A percentile compares a stretch with the other conserved stretches of the same genome.
These are phyloP conservation scores for sunflower (Helianthus annuus) DNA, from an alignment of 129 eudicot genomes.

Conservation along the genomic window HanXRQr2.0-SUNRISE NC_035446.2:137792351-137792850, in stretches of 20 bases:
- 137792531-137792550: slow-evolving; percentile 60
- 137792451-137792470: slow-evolving; percentile 69
- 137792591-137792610: slow-evolving; percentile 81
- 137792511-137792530: slow-evolving; percentile 77
- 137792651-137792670: slow-evolving; percentile 50
- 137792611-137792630: slow-evolving; percentile 97
- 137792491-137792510: slow-evolving; percentile 62
- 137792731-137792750: slow-evolving; percentile 56
- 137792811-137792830: slow-evolving; percentile 58
- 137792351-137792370: slow-evolving; percentile 58
- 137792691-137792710: slow-evolving; percentile 62
- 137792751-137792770: slow-evolving; percentile 75
- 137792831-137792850: slow-evolving; percentile 58
- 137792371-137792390: slow-evolving; percentile 55
- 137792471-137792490: slow-evolving; percentile 82
- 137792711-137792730: slow-evolving; percentile 64
- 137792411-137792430: slow-evolving; percentile 52
- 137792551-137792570: slow-evolving; percentile 67
- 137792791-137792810: slow-evolving; percentile 80
- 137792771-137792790: slow-evolving; percentile 66
- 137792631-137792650: slow-evolving; percentile 59
- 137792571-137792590: slow-evolving; percentile 79
- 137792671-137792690: slow-evolving; percentile 56
- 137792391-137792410: slow-evolving; percentile 77
- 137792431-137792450: slow-evolving; percentile 39